Evolutionary conservation across 1,284 basidiomycete species (phyloP).

Genomic region (Anthracocystis setariae): DNA sequence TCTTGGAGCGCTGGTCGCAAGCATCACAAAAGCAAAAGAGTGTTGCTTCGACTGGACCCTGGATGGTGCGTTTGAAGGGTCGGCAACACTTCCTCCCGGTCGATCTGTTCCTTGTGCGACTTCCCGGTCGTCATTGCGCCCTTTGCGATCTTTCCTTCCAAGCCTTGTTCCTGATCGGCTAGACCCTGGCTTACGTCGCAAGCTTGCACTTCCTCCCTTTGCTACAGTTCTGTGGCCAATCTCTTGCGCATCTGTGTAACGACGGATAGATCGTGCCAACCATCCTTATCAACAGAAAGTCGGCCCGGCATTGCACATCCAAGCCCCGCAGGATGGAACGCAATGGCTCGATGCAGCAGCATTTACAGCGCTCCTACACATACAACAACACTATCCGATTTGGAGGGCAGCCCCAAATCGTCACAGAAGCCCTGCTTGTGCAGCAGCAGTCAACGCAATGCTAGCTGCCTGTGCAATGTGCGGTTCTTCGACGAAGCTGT

Average conservation of each 20-base stretch:
- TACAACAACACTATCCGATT: slow-evolving; percentile 21
- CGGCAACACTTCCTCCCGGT: too few relatives aligned
- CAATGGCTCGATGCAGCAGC: slow-evolving; percentile 26
- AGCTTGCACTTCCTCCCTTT: too few relatives aligned
- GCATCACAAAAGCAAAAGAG: slow-evolving; percentile 3
- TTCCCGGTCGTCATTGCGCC: too few relatives aligned
- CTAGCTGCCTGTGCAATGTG: slow-evolving; percentile 22
- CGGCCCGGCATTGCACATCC: neutral
- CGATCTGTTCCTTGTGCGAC: too few relatives aligned
- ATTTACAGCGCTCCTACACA: neutral
- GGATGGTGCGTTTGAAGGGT: neutral
- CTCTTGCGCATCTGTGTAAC: too few relatives aligned
- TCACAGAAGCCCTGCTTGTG: slow-evolving; percentile 29
- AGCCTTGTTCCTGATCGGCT: too few relatives aligned
- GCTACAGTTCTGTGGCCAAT: too few relatives aligned
- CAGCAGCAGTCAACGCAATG: slow-evolving; percentile 31
- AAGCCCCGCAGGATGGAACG: slow-evolving; percentile 16
- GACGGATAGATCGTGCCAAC: too few relatives aligned
- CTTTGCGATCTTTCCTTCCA: too few relatives aligned
- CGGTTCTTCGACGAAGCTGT: slow-evolving; percentile 30
- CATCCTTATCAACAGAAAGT: too few relatives aligned
- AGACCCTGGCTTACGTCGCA: too few relatives aligned
- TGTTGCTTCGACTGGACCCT: slow-evolving; percentile 5
- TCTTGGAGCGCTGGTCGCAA: neutral
- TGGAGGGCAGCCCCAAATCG: slow-evolving; percentile 22